Percentiles rank a stretch among this genome's conserved stretches.
These are phyloP conservation scores for Biscogniauxia marginata DNA, from an alignment of 2,329 filamentous ascomycete species.

Conservation along the genomic window DNA sequence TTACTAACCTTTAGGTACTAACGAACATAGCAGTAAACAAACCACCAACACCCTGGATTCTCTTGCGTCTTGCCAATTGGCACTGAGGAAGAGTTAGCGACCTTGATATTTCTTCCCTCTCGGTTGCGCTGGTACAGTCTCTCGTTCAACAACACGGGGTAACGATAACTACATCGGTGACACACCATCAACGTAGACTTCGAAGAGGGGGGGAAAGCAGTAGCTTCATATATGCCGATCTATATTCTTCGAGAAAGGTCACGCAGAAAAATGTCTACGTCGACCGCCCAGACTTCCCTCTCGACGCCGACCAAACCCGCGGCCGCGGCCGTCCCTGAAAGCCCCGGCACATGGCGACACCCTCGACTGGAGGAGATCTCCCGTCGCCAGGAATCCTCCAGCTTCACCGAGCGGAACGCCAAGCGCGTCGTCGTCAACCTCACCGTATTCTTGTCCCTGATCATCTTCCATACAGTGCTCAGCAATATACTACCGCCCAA, in stretches of 20 bases:
- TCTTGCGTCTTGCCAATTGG: conserved; percentile 3
- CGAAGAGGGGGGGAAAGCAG: too few species aligned
- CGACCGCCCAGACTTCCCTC: conserved; percentile 38
- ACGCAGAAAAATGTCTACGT: conserved; percentile 36
- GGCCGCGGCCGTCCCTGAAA: conserved; percentile 41
- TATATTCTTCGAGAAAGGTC: too few species aligned
- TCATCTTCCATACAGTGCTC: conserved; percentile 19
- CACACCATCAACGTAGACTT: too few species aligned
- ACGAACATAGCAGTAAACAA: conserved; percentile 14
- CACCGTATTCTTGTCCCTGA: conserved; percentile 34
- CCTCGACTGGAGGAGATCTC: conserved; percentile 86
- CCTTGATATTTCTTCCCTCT: too few species aligned
- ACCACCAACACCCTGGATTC: not conserved
- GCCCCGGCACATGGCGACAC: conserved; percentile 85
- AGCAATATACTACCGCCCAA: conserved; percentile 20
- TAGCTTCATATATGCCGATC: too few species aligned
- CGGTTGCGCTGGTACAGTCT: too few species aligned
- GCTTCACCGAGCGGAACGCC: conserved; percentile 76
- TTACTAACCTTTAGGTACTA: conserved; percentile 19
- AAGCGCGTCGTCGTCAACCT: conserved; percentile 68
- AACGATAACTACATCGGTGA: conserved; percentile 4
- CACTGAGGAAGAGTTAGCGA: not conserved
- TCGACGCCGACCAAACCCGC: conserved; percentile 36
- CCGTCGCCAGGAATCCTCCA: conserved; percentile 72
- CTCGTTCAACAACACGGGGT: not conserved